phyloP scores from a whole-genome alignment of 1,139 yeast species.

The Arxiozyma telluris region DNA sequence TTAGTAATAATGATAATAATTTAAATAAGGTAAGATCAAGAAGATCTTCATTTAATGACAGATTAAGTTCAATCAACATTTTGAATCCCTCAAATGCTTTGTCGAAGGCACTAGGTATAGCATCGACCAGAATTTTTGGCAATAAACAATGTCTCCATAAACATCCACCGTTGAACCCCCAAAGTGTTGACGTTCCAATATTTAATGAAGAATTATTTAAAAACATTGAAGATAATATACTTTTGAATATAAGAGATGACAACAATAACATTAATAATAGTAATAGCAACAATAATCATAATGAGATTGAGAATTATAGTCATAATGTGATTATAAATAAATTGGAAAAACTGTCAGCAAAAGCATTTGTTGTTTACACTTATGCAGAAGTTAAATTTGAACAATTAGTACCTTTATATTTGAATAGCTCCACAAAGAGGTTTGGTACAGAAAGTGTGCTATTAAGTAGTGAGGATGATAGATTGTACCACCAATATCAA shows the following conservation, averaged over 20 bases:
- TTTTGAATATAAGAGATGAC: slow-evolving; percentile 27
- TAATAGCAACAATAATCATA: neutral
- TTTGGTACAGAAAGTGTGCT: slow-evolving; percentile 25
- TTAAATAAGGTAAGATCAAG: neutral
- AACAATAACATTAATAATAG: neutral
- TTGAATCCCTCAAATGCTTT: slow-evolving; percentile 85
- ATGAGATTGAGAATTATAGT: slow-evolving; percentile 1
- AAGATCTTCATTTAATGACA: slow-evolving; percentile 39
- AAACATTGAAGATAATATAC: slow-evolving; percentile 29
- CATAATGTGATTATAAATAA: slow-evolving; percentile 35
- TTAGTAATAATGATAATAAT: slow-evolving; percentile 9
- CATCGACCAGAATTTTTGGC: slow-evolving; percentile 83
- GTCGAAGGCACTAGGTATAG: slow-evolving; percentile 77
- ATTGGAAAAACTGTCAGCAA: slow-evolving; percentile 73
- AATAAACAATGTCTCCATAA: slow-evolving; percentile 19
- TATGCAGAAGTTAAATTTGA: slow-evolving; percentile 88
- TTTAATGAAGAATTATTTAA: slow-evolving; percentile 25
- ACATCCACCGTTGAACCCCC: slow-evolving; percentile 9
- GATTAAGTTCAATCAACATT: slow-evolving; percentile 52
- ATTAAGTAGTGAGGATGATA: slow-evolving; percentile 13
- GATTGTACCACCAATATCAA: slow-evolving; percentile 2
- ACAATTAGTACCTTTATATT: slow-evolving; percentile 59
- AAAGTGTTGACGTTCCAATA: slow-evolving; percentile 8
- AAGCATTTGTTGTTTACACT: slow-evolving; percentile 78
- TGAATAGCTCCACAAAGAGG: slow-evolving; percentile 13